These are phyloP conservation scores for Sporothrix mexicana DNA, from an alignment of 2,329 filamentous ascomycete species.

Conservation along the genomic window DNA sequence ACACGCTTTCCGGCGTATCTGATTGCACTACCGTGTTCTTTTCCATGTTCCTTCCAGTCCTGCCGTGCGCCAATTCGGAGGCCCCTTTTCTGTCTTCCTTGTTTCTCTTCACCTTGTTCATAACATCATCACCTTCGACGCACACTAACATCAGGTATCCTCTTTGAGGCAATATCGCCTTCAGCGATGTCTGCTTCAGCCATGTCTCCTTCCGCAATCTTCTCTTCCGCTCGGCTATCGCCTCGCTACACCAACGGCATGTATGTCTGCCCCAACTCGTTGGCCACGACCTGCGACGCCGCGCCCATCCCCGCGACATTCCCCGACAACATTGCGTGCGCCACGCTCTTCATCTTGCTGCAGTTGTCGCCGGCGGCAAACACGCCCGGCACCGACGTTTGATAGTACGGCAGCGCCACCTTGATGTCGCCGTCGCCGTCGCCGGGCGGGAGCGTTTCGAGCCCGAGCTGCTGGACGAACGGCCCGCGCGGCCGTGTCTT, in stretches of 20 bases:
- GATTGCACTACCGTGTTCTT: no score
- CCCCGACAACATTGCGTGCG: slow-evolving; percentile 17
- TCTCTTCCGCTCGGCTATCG: no score
- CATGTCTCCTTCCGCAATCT: no score
- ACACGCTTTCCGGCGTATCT: no score
- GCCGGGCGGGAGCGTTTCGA: not conserved
- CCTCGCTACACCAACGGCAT: not conserved
- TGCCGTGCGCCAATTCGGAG: no score
- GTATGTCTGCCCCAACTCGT: not conserved
- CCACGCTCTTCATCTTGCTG: slow-evolving; percentile 13
- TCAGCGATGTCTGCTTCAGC: no score
- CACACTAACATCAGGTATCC: no score
- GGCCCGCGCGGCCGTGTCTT: not conserved
- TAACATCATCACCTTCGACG: no score
- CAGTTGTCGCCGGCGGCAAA: slow-evolving; percentile 58
- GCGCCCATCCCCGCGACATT: slow-evolving; percentile 15
- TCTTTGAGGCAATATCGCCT: no score
- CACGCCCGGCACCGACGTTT: slow-evolving; percentile 57
- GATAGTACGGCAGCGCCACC: slow-evolving; percentile 44
- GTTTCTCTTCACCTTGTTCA: no score
- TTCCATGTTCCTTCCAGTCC: no score
- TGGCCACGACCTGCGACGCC: not conserved
- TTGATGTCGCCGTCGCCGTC: slow-evolving; percentile 7
- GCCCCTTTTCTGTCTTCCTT: no score
- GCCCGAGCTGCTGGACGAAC: not conserved